phyloP scores from a whole-genome alignment of 2,329 filamentous ascomycete species.

The Plenodomus biglobosus region DNA sequence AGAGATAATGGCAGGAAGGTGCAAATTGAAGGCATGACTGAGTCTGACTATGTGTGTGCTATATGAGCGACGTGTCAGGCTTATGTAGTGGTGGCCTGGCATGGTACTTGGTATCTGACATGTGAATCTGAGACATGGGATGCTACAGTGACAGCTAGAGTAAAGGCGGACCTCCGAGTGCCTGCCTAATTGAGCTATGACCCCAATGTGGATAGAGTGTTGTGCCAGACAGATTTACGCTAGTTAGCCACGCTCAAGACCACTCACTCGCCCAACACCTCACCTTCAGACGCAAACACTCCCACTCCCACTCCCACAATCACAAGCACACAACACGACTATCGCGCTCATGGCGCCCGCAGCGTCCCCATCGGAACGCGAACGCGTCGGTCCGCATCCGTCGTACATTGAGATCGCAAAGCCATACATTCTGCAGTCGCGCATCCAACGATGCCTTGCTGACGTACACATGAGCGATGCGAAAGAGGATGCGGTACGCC shows the following conservation, averaged over 20 bases:
- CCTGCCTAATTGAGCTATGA: slow-evolving; percentile 21
- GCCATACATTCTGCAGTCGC: slow-evolving; percentile 81
- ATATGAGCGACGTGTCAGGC: not conserved
- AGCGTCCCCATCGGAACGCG: slow-evolving; percentile 27
- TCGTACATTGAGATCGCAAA: slow-evolving; percentile 66
- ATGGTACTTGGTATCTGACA: not conserved
- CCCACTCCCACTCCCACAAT: no score
- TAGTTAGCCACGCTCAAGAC: not conserved
- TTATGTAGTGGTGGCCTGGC: not conserved
- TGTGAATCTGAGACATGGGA: not conserved
- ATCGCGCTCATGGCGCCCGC: slow-evolving; percentile 33
- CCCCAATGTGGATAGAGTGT: slow-evolving; percentile 2
- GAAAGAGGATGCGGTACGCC: slow-evolving; percentile 75
- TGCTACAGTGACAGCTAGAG: not conserved
- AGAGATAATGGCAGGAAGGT: slow-evolving; percentile 19
- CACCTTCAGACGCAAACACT: no score
- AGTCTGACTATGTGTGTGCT: not conserved
- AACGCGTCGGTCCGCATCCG: slow-evolving; percentile 56
- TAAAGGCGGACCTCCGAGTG: not conserved
- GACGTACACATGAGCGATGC: slow-evolving; percentile 71
- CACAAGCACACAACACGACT: not conserved
- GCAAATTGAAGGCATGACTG: not conserved
- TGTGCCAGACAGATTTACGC: slow-evolving; percentile 2
- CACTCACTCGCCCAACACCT: not conserved
- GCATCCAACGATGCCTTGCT: slow-evolving; percentile 71